Conservation (phyloP, 2,329 filamentous ascomycete species). For the Pseudocercospora macadamiae region DNA sequence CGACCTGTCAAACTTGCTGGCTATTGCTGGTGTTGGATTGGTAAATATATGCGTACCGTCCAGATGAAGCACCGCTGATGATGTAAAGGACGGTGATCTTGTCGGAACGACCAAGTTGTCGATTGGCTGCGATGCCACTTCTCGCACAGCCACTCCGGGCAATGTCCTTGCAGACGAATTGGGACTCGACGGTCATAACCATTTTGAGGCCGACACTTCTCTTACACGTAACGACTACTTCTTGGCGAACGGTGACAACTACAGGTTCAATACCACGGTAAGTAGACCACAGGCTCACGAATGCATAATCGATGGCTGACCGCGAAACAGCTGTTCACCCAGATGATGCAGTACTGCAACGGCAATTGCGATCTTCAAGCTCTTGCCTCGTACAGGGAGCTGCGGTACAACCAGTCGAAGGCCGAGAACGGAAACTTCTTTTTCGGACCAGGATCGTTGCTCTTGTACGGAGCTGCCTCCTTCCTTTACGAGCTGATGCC, state of each 20-base stretch:
- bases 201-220: slow-evolving; percentile 45
- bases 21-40: slow-evolving; percentile 28
- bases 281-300: too few relatives aligned
- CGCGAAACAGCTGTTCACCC: slow-evolving; percentile 42
- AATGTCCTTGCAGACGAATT: slow-evolving; percentile 39
- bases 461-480: slow-evolving; percentile 45
- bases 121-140: slow-evolving; percentile 47
- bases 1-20: slow-evolving; percentile 43
- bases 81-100: too few relatives aligned
- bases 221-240: slow-evolving; percentile 47
- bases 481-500: slow-evolving; percentile 49
- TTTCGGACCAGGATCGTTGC: slow-evolving; percentile 44
- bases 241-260: slow-evolving; percentile 38
- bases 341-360: slow-evolving; percentile 40
- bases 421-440: slow-evolving; percentile 46
- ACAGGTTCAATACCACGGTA: slow-evolving; percentile 42
- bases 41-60: too few relatives aligned
- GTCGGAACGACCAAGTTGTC: slow-evolving; percentile 42
- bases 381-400: slow-evolving; percentile 36
- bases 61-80: too few relatives aligned
- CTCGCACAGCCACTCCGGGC: slow-evolving; percentile 39
- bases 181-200: slow-evolving; percentile 47
- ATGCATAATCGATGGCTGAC: too few relatives aligned
- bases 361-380: slow-evolving; percentile 42
- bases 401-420: slow-evolving; percentile 44